Percentiles rank a stretch among this genome's conserved stretches.
These are phyloP conservation scores for Coniosporium tulheliwenetii DNA, from an alignment of 2,329 filamentous ascomycete genomes.

Conservation along the genomic window DNA sequence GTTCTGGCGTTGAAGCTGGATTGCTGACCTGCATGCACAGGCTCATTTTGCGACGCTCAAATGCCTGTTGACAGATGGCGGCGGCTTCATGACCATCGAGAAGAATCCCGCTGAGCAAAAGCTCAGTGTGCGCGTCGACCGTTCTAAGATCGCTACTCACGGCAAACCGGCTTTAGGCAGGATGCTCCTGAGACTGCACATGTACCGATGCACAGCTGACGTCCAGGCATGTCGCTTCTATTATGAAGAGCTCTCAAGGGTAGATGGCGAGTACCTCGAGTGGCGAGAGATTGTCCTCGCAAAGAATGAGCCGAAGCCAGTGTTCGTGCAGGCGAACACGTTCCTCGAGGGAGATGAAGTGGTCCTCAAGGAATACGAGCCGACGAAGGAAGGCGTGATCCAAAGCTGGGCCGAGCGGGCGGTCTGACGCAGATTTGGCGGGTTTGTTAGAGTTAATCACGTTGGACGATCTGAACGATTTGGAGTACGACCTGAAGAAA, in stretches of 20 bases:
- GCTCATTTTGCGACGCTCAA: constrained; percentile 7
- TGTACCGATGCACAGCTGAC: constrained; percentile 8
- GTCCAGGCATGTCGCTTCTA: constrained; percentile 4
- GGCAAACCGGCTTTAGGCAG: constrained; percentile 5
- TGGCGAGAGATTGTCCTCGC: constrained; percentile 5
- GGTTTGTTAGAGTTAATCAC: too few species aligned
- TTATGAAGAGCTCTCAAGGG: constrained; percentile 6
- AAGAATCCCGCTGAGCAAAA: constrained; percentile 1
- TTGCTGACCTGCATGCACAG: constrained; percentile 1
- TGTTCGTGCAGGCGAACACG: constrained; percentile 50
- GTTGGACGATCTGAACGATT: neutral
- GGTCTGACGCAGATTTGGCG: too few species aligned
- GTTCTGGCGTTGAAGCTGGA: neutral
- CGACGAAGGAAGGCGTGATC: constrained; percentile 65
- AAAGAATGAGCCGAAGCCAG: constrained; percentile 2
- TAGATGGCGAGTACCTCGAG: constrained; percentile 4
- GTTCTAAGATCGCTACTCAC: constrained; percentile 5
- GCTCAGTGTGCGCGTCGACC: constrained; percentile 5
- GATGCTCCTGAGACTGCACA: constrained; percentile 6
- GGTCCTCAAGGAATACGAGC: constrained; percentile 70
- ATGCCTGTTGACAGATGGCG: constrained; percentile 4
- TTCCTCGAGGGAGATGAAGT: constrained; percentile 52
- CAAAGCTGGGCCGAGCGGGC: too few species aligned
- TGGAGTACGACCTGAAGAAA: neutral
- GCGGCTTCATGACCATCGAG: constrained; percentile 3